phyloP scores from a whole-genome alignment of 495 filamentous ascomycete species.

The Lasiosphaeria hispida region DNA sequence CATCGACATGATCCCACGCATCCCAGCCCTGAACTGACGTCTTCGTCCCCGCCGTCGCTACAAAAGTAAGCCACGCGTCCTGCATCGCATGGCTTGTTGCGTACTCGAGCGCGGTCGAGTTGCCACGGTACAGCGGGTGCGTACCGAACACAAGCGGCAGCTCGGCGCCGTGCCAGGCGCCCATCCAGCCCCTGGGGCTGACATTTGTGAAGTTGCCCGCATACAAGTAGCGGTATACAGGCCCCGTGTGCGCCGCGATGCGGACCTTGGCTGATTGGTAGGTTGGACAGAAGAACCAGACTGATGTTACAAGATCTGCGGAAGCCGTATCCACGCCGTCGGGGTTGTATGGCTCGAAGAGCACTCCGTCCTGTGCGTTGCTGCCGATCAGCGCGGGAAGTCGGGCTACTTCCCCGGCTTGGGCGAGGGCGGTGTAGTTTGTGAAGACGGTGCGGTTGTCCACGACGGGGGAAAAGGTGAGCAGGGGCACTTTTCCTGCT shows the following conservation, averaged over 20 bases:
- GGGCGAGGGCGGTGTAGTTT: constrained; percentile 32
- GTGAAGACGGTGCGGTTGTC: constrained; percentile 37
- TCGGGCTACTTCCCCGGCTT: constrained; percentile 3
- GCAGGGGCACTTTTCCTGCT: constrained; percentile 33
- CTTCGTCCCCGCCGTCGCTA: constrained; percentile 15
- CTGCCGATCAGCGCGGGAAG: constrained; percentile 11
- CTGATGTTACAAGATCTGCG: constrained; percentile 11
- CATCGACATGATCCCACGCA: not conserved
- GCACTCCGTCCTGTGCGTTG: constrained; percentile 12
- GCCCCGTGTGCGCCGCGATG: constrained; percentile 24
- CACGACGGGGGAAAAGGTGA: constrained; percentile 22
- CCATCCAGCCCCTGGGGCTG: constrained; percentile 40
- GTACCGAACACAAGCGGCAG: constrained; percentile 50
- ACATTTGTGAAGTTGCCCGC: constrained; percentile 48
- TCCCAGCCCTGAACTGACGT: constrained; percentile 7
- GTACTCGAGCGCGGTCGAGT: constrained; percentile 30
- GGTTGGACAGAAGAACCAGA: constrained; percentile 27
- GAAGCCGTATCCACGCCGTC: not conserved
- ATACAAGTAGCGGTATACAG: constrained; percentile 46
- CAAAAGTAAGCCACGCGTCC: constrained; percentile 46
- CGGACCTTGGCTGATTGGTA: constrained; percentile 22
- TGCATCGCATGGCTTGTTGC: constrained; percentile 37
- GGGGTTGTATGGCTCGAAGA: not conserved
- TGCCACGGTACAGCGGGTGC: constrained; percentile 35
- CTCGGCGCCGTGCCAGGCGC: constrained; percentile 52